Base-by-base conservation (phyloP, 129 eudicot species). In the Chrysanthemum lavandulifolium region DNA sequence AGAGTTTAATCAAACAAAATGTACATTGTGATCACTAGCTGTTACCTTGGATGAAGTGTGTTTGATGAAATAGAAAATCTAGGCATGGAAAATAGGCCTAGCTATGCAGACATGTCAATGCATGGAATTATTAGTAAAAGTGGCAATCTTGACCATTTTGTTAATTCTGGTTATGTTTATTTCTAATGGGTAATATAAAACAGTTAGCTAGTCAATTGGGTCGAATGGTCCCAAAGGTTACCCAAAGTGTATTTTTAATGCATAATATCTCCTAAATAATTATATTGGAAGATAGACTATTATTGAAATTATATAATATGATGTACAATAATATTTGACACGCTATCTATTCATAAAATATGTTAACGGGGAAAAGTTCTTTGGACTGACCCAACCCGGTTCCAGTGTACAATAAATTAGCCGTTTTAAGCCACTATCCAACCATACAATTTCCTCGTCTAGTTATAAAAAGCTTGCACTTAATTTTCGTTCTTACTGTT, bases 401-500 rank as follows among this genome's bases (percentile, higher is more conserved):
- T 31, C 65, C 14, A 40, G 47, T 40, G 6, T 31, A 59, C 27
- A 29, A 23, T 10, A 6, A 59, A 59, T 23, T 31, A 59, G 14
- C 13, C 14, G 25, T 6, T 23, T 23, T 23, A 2, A 59, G 13
- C 65, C 65, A 59, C 13, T 23, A 59, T 2, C 2, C 65, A 59
- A 59, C 65, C 64, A 12, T 5, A 18, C 33, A 59, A 19, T 5
- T 21, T 3, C 33, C 65, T 10, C 33, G 14, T 59, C 33, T 23
- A 59, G 33, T 15, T 11, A 23, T 14, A 48, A 58, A 58, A 58
- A 11, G 3, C 61, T 25, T 43, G 49, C 60, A 56, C 21, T 31
- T 49, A 18, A 19, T n/a, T 73, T 53, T 68, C 47, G 13, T 64
- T 63, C 27, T 72, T 64, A 23, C 25, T 79, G 25, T 76, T 82